Base-by-base conservation (phyloP, 176 grass and related monocot genomes). In the Oryza brachyantha region DNA sequence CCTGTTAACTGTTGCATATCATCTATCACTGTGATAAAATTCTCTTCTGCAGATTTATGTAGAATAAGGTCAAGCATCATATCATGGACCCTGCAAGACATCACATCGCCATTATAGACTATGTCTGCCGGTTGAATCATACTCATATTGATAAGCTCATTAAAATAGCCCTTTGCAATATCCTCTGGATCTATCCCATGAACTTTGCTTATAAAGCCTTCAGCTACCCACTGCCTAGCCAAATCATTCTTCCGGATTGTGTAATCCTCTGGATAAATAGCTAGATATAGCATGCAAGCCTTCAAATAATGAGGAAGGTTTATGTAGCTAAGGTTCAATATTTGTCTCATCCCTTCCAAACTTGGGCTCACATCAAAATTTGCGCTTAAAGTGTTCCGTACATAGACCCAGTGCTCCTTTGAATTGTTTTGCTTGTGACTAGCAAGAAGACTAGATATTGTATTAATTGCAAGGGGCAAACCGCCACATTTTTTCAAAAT, bases 221-320 rank as follows among this genome's bases (percentile, higher is more conserved):
- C 88, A 27, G 83, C 79, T 2, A 90, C 75, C 88, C 83, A 90
- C 10, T 70, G 37, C 64, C 64, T 67, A 38, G 86, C 45, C 13
- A 90, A 29, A 42, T 73, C 81, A 32, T 50, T 37, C 24, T 60
- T 62, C 3, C 29, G 74, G 19, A 90, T 66, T 22, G 34, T 14
- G 19, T 35, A 59, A 31, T 73, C 74, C 27, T 78, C 79, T 8
- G 79, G 88, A 10, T 86, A 90, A 17, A 67, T 54, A 24, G 79
- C 71, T 0, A 83, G 58, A 29, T 83, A 86, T 5, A 90, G 21
- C 29, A 90, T 80, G 50, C 88, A 90, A 62, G 74, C 28, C 32
- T 83, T 86, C 5, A 90, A 68, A 27, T 50, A 39, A 4, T 36
- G 19, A 10, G 88, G 78, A 3, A 90, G 69, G 62, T 73, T 66